Evolutionary conservation across 169 alveolate genomes (phyloP).

Genomic region (Plasmodium coatneyi): DNA sequence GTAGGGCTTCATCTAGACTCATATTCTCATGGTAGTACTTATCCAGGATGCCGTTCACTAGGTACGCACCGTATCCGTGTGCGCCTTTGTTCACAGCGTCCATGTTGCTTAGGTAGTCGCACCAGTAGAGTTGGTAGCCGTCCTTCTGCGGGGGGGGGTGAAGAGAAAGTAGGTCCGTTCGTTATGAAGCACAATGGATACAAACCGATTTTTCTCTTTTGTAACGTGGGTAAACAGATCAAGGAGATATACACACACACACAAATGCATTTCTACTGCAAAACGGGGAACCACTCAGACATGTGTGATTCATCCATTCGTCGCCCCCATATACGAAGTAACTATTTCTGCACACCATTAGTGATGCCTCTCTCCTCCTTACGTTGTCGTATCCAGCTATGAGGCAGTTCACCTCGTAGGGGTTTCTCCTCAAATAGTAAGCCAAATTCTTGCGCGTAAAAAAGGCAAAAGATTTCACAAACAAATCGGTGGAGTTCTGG

Average conservation of each 20-base stretch:
- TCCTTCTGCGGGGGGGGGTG: slow-evolving; percentile 77
- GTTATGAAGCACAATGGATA: background rate
- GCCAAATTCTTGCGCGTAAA: slow-evolving; percentile 90
- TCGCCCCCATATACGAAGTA: background rate
- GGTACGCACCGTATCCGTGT: slow-evolving; percentile 93
- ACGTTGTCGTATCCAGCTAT: slow-evolving; percentile 90
- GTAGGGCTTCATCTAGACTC: slow-evolving; percentile 89
- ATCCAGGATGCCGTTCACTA: slow-evolving; percentile 91
- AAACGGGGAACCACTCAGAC: background rate
- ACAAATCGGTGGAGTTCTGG: slow-evolving; percentile 85
- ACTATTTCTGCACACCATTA: background rate
- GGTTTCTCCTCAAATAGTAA: slow-evolving; percentile 88
- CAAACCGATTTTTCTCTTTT: background rate
- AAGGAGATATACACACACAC: background rate
- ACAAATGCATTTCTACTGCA: background rate
- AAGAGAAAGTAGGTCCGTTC: background rate
- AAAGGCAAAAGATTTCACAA: slow-evolving; percentile 88
- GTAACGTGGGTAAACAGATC: background rate
- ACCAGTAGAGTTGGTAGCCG: slow-evolving; percentile 92
- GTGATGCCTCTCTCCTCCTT: background rate
- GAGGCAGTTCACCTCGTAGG: slow-evolving; percentile 88
- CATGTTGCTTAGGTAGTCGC: slow-evolving; percentile 91
- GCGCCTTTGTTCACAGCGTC: slow-evolving; percentile 90
- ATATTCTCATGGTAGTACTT: slow-evolving; percentile 88
- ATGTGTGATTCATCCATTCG: background rate